Conservation (phyloP, 192 early-diverging fungal genomes). For the Funneliformis mosseae region DNA sequence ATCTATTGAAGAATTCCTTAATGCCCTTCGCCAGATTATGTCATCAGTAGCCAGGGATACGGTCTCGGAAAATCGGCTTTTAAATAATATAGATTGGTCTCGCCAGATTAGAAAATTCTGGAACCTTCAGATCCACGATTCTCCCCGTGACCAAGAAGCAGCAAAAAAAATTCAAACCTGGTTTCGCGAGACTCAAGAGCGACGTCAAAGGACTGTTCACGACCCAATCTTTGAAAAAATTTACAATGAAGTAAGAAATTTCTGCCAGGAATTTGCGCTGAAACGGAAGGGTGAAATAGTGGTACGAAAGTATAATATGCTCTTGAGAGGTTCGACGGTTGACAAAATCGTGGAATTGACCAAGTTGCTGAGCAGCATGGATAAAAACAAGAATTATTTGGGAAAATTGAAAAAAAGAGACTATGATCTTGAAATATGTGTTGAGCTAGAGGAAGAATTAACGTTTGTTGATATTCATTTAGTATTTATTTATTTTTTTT, state of each 20-base stretch:
- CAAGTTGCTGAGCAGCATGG: neutral
- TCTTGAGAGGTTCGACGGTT: constrained; percentile 8
- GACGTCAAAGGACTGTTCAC: neutral
- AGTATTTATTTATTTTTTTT: neutral
- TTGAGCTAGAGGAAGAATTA: neutral
- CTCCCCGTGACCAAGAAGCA: neutral
- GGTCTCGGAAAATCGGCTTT: neutral
- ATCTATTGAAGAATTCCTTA: neutral
- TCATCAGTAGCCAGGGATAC: neutral
- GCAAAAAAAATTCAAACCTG: constrained; percentile 10
- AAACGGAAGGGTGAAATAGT: neutral
- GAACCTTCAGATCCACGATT: neutral
- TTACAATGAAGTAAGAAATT: constrained; percentile 9
- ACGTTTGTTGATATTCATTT: constrained; percentile 13
- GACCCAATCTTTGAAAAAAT: constrained; percentile 8
- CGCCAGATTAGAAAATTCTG: no score
- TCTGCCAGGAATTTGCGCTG: neutral
- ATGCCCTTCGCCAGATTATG: neutral
- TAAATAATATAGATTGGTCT: neutral
- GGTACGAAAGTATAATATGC: constrained; percentile 4
- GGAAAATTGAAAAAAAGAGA: constrained; percentile 3
- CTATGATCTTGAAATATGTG: constrained; percentile 4
- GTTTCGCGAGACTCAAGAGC: neutral
- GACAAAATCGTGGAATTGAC: neutral
- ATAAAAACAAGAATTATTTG: neutral